Conservation (phyloP, 768 basidiomycete genomes). For the Mycena metata region DNA sequence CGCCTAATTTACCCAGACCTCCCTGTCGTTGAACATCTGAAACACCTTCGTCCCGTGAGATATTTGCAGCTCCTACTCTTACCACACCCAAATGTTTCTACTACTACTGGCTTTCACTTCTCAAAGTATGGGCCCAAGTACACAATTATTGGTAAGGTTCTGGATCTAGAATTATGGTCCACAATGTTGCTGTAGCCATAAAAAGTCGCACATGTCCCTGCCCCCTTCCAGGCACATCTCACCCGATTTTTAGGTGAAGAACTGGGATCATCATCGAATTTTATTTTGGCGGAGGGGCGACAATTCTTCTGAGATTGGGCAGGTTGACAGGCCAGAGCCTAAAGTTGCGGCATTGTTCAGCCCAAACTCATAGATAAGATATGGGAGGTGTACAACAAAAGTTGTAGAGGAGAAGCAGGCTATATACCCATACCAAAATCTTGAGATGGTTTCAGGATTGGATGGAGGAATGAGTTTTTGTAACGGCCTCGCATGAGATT, state of each 20-base stretch:
- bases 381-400: conserved; percentile 7
- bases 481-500: conserved; percentile 3
- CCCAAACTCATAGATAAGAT: not conserved
- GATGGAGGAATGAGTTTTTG: too few relatives aligned
- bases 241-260: too few relatives aligned
- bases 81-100: too few relatives aligned
- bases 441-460: conserved; percentile 7
- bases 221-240: not conserved
- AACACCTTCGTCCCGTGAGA: too few relatives aligned
- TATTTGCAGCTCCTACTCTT: too few relatives aligned
- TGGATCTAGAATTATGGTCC: too few relatives aligned
- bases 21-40: conserved; percentile 12
- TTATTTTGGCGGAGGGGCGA: not conserved
- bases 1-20: conserved; percentile 2
- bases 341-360: not conserved
- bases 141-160: too few relatives aligned
- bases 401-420: conserved; percentile 9
- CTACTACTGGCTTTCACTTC: too few relatives aligned
- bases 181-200: too few relatives aligned
- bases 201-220: too few relatives aligned
- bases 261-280: too few relatives aligned
- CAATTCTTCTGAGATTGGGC: conserved; percentile 3
- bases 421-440: conserved; percentile 6
- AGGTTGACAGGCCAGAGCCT: conserved; percentile 6
- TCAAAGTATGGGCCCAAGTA: too few relatives aligned